phyloP scores from a whole-genome alignment of 164 flowering plant species.

The Euptelea pleiosperma region DNA sequence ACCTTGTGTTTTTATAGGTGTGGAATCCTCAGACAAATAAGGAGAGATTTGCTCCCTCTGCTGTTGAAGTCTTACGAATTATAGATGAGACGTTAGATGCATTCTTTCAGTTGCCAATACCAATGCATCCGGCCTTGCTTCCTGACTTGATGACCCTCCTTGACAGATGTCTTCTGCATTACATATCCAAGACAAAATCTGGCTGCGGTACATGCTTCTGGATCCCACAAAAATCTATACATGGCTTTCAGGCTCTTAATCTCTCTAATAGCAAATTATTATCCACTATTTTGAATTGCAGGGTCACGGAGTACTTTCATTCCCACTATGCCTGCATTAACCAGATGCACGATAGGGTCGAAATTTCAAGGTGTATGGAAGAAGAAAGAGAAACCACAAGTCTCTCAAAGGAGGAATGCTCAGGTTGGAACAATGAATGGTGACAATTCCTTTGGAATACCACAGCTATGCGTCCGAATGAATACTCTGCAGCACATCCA shows the following conservation, averaged over 20 bases:
- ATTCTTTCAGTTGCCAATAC: conserved; percentile 89
- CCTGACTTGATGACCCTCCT: conserved; percentile 85
- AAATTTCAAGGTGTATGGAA: conserved; percentile 68
- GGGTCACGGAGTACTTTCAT: conserved; percentile 72
- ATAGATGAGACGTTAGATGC: conserved; percentile 86
- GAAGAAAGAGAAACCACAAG: conserved; percentile 71
- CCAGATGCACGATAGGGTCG: conserved; percentile 75
- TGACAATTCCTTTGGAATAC: conserved; percentile 42
- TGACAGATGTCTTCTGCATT: conserved; percentile 81
- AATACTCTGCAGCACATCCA: conserved; percentile 72
- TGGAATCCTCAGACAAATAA: conserved; percentile 80
- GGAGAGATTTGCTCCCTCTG: conserved; percentile 84
- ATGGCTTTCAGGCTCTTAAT: background rate
- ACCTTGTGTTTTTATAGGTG: conserved; percentile 35
- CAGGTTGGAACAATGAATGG: conserved; percentile 52
- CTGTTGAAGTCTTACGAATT: conserved; percentile 66
- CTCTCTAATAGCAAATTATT: conserved; percentile 3
- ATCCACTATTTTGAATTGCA: conserved; percentile 25
- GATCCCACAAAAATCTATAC: background rate
- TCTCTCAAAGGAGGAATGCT: conserved; percentile 47
- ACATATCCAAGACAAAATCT: conserved; percentile 80
- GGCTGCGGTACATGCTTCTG: conserved; percentile 71
- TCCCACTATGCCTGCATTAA: conserved; percentile 90
- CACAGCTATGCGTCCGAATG: conserved; percentile 78
- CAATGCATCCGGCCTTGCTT: conserved; percentile 80